Conservation (phyloP, 495 filamentous ascomycete genomes). For the Chaetomium fimeti region DNA sequence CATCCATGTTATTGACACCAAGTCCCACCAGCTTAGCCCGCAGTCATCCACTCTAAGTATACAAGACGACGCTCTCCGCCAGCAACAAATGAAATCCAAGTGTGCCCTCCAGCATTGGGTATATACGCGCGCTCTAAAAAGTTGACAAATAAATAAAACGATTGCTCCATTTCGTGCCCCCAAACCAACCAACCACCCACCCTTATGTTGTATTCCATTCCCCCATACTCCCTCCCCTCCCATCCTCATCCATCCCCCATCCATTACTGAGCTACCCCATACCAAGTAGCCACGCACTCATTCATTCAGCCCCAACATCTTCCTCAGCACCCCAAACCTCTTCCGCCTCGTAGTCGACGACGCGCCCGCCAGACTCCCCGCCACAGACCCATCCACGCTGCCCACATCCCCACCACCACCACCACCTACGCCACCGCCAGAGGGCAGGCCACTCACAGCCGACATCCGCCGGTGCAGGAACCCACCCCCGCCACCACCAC, state of each 20-base stretch:
- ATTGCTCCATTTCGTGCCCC: not conserved
- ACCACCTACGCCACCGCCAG: not conserved
- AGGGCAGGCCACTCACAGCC: not conserved
- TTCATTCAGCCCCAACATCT: slow-evolving; percentile 56
- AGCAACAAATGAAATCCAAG: not conserved
- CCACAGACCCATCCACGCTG: slow-evolving; percentile 27
- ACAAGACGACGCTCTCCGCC: not conserved
- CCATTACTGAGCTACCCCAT: not conserved
- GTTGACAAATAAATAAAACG: not conserved
- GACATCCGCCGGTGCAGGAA: slow-evolving; percentile 23
- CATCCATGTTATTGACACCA: no score
- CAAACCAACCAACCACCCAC: not conserved
- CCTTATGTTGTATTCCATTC: no score
- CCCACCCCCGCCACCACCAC: slow-evolving; percentile 11
- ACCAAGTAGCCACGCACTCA: slow-evolving; percentile 21
- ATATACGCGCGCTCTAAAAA: slow-evolving; percentile 4
- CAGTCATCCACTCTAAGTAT: not conserved
- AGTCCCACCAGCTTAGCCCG: no score
- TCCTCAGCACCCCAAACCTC: slow-evolving; percentile 56
- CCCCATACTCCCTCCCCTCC: not conserved
- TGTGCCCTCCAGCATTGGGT: slow-evolving; percentile 1
- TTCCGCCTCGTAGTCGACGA: slow-evolving; percentile 56
- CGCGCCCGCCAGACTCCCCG: slow-evolving; percentile 25
- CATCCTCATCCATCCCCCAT: not conserved
- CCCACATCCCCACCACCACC: not conserved